These are phyloP conservation scores for Choiromyces venosus DNA, from an alignment of 495 filamentous ascomycete species.

Conservation along the genomic window DNA sequence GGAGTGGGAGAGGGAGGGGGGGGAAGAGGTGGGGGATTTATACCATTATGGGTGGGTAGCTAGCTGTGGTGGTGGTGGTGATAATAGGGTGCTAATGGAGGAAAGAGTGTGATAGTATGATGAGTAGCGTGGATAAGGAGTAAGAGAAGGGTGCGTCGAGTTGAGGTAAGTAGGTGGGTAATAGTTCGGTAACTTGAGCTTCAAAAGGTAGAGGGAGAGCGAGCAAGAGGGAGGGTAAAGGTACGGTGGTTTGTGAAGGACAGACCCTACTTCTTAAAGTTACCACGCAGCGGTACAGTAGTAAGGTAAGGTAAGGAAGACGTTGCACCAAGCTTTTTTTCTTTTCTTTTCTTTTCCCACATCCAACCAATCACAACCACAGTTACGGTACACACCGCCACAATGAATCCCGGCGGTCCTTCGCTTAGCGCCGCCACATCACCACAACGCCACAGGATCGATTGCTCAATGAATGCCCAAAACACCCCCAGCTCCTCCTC, in stretches of 20 bases:
- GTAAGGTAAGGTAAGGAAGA: not conserved
- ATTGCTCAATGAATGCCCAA: not conserved
- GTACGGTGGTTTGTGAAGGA: not conserved
- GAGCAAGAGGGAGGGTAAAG: not conserved
- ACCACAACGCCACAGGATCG: not conserved
- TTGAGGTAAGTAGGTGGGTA: not conserved
- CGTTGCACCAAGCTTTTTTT: slow-evolving; percentile 1
- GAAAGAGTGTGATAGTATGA: not conserved
- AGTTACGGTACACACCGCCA: not conserved
- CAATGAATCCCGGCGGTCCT: not conserved
- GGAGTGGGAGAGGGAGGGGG: not conserved
- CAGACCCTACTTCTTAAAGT: not conserved
- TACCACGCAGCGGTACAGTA: not conserved
- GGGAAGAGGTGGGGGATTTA: not conserved
- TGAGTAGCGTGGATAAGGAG: slow-evolving; percentile 7
- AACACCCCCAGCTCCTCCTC: not conserved
- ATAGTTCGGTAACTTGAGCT: not conserved
- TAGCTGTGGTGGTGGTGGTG: no score
- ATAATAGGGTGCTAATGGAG: not conserved
- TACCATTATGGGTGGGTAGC: not conserved
- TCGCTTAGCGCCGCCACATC: not conserved
- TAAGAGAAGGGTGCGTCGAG: not conserved
- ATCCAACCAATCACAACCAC: not conserved
- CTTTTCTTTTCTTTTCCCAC: not conserved
- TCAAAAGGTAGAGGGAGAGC: not conserved